phyloP scores from a whole-genome alignment of 2,329 filamentous ascomycete species.

The Alternaria triticina region DNA sequence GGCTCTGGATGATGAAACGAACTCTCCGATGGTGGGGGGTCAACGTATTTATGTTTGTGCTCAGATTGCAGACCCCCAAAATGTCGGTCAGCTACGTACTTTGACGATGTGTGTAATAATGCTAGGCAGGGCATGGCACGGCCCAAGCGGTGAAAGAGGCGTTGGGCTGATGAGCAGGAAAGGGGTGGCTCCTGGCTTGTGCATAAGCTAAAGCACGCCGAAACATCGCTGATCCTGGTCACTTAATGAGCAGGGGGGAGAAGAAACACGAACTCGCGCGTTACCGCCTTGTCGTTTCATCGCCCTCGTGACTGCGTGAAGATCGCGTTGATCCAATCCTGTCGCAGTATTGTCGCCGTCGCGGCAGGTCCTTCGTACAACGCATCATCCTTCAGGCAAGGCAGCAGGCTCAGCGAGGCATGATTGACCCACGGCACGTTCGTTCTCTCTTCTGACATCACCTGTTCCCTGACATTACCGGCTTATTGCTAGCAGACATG shows the following conservation, averaged over 20 bases:
- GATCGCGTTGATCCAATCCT: slow-evolving; percentile 45
- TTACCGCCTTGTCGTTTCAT: slow-evolving; percentile 47
- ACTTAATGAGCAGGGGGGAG: slow-evolving; percentile 38
- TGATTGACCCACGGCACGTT: slow-evolving; percentile 21
- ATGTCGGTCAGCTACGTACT: slow-evolving; percentile 50
- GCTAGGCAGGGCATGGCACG: slow-evolving; percentile 44
- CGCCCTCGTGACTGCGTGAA: slow-evolving; percentile 49
- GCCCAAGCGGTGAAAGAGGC: slow-evolving; percentile 50
- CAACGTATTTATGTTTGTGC: slow-evolving; percentile 50
- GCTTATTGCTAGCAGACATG: slow-evolving; percentile 33
- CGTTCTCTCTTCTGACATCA: slow-evolving; percentile 44
- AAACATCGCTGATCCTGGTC: slow-evolving; percentile 48
- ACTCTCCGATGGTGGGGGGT: slow-evolving; percentile 35
- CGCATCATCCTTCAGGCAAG: slow-evolving; percentile 25
- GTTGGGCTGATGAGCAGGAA: slow-evolving; percentile 48
- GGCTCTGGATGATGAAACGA: slow-evolving; percentile 44
- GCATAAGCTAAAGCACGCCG: slow-evolving; percentile 46
- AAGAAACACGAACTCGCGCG: slow-evolving; percentile 46
- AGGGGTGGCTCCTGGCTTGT: slow-evolving; percentile 48
- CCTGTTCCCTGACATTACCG: slow-evolving; percentile 18
- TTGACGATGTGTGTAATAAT: slow-evolving; percentile 51
- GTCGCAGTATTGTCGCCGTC: slow-evolving; percentile 32
- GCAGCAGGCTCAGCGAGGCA: slow-evolving; percentile 20
- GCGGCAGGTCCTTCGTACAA: slow-evolving; percentile 27
- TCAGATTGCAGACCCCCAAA: slow-evolving; percentile 45